Evolutionary conservation across 768 basidiomycete genomes (phyloP), one percentile per base, ranked within the genome.

Genomic region (Lactarius sanguifluus): DNA sequence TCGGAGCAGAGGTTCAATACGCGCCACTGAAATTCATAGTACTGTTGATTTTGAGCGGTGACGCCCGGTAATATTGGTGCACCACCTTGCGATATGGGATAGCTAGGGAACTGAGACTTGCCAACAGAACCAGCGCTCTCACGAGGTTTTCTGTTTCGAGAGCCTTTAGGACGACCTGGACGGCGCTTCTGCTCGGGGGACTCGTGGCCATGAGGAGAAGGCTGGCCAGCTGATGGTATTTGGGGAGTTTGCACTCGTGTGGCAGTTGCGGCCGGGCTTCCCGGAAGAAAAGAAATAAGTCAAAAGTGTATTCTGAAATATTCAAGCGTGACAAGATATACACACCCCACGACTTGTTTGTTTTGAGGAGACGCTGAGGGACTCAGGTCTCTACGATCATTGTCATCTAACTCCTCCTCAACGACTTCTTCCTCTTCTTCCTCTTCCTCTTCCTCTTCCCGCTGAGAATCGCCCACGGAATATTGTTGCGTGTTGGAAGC

Each of bases 11-110:
- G 78, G 72, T 91, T 91, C 64, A 92, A 75, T 47, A 91, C 85
- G 62, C 90, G 85, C 91, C 91, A 92, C 74, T 92, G 91, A 72
- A 92, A 92, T 73, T 92, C 90, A 75, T 90, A 91, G 75, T 90
- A 92, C 72, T 87, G 86, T 68, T 90, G 87, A 73, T 90, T 90
- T 69, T 87, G 85, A 3, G 86, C 79, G 64, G 83, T 84, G 30
- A 86, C 78, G 55, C 80, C 81, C n/a, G 77, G 71, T 30, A 72
- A 62, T 43, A 69, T 70, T 7, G 74, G 73, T 12, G 71, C 73
- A 15, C 83, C 57, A 40, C 55, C 62, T 28, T 69, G 70, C 6
- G 68, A 66, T 9, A 63, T 62, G 20, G 70, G 58, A 38, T 69
- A 71, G 23, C 61, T 70, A 47, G 68, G 70, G 30, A 70, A 70